phyloP scores from a whole-genome alignment of 768 basidiomycete genomes.

The Leccinum boreale region DNA sequence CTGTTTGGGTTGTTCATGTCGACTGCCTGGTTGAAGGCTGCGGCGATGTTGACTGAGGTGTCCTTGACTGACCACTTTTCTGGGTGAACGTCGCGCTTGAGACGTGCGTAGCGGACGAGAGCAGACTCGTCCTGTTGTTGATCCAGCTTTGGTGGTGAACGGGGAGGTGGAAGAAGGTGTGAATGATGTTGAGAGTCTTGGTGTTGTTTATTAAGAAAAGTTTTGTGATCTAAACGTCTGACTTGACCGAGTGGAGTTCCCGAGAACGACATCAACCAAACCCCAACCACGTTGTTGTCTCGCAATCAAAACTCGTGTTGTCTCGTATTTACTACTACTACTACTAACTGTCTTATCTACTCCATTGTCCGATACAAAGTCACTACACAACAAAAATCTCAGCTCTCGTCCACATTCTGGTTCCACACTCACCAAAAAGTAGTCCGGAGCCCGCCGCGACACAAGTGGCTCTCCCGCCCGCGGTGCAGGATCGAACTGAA shows the following conservation, averaged over 20 bases:
- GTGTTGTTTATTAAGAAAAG: slow-evolving; percentile 64
- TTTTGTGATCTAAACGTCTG: slow-evolving; percentile 79
- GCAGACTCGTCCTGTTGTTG: slow-evolving; percentile 44
- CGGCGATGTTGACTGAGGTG: slow-evolving; percentile 84
- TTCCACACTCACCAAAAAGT: slow-evolving; percentile 74
- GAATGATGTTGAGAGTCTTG: slow-evolving; percentile 33
- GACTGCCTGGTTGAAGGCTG: slow-evolving; percentile 75
- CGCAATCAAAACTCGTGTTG: slow-evolving; percentile 20
- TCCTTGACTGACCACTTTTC: slow-evolving; percentile 74
- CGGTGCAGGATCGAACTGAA: slow-evolving; percentile 99
- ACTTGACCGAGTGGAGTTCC: slow-evolving; percentile 80
- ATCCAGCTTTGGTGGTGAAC: slow-evolving; percentile 32
- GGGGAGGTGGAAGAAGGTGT: slow-evolving; percentile 38
- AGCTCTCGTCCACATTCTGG: slow-evolving; percentile 31
- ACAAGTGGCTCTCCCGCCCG: slow-evolving; percentile 98
- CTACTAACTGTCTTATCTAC: slow-evolving; percentile 7
- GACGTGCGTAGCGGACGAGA: slow-evolving; percentile 45
- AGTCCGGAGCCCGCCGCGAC: slow-evolving; percentile 91
- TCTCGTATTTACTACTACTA: slow-evolving; percentile 21
- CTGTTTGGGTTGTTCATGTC: slow-evolving; percentile 52
- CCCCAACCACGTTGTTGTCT: slow-evolving; percentile 16
- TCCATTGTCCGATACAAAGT: slow-evolving; percentile 1
- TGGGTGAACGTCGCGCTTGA: slow-evolving; percentile 53
- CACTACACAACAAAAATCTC: slow-evolving; percentile 16
- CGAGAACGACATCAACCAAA: slow-evolving; percentile 76